Percentiles rank a stretch among this genome's conserved stretches.
Evolutionary conservation across 768 basidiomycete species (phyloP).

Genomic region (Rhizopogon vinicolor): DNA sequence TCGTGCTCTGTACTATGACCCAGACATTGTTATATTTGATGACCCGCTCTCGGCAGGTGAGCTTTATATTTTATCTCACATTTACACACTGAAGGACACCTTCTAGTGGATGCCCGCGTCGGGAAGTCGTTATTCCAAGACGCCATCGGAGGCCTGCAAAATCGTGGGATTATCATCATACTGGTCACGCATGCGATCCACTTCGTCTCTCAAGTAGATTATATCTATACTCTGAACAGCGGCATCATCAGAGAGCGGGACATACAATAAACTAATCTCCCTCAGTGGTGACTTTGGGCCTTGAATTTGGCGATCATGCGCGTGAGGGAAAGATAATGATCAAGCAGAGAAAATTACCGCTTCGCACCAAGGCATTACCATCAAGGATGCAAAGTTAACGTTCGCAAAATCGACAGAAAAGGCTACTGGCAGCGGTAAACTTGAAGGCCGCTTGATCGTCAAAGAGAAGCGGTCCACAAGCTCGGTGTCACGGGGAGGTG

Average conservation of each 20-base stretch:
- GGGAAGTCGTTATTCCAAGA: slow-evolving; percentile 63
- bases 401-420: slow-evolving; percentile 26
- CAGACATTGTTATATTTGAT: slow-evolving; percentile 58
- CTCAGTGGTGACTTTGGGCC: slow-evolving; percentile 52
- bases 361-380: slow-evolving; percentile 8
- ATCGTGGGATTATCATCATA: slow-evolving; percentile 45
- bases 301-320: slow-evolving; percentile 56
- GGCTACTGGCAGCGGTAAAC: slow-evolving; percentile 53
- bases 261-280: slow-evolving; percentile 47
- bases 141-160: slow-evolving; percentile 49
- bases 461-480: slow-evolving; percentile 63
- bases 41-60: slow-evolving; percentile 62
- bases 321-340: slow-evolving; percentile 27
- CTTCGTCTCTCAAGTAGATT: slow-evolving; percentile 47
- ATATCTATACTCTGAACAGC: slow-evolving; percentile 41
- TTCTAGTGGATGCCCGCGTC: slow-evolving; percentile 67
- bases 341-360: slow-evolving; percentile 13
- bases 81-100: not conserved
- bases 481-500: slow-evolving; percentile 48
- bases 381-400: slow-evolving; percentile 34
- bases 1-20: slow-evolving; percentile 60
- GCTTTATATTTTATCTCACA: slow-evolving; percentile 1
- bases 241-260: slow-evolving; percentile 45
- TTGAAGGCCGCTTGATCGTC: slow-evolving; percentile 63
- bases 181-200: slow-evolving; percentile 55